Conservation (phyloP, 1,284 basidiomycete genomes). For the Earliella scabrosa region DNA sequence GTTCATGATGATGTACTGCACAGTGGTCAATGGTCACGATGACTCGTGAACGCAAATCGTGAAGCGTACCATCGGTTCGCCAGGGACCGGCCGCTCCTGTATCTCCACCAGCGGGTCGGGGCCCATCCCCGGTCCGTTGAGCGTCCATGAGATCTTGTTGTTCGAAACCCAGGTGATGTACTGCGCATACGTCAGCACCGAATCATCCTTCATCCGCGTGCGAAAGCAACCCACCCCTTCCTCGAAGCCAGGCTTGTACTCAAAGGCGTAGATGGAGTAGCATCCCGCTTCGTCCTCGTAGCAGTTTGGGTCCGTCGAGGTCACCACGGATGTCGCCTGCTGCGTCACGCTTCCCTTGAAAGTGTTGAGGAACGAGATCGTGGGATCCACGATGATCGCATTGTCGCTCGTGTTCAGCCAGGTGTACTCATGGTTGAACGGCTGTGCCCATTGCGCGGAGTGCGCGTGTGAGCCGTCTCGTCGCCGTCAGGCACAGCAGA, state of each 20-base stretch:
- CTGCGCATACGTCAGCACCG: constrained; percentile 25
- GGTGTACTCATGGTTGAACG: constrained; percentile 62
- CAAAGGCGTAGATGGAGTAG: constrained; percentile 52
- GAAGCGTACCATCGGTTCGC: constrained; percentile 59
- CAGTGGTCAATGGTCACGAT: background rate
- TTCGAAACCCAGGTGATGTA: constrained; percentile 68
- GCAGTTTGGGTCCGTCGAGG: constrained; percentile 51
- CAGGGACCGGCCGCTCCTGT: constrained; percentile 59
- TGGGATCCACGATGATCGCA: constrained; percentile 49
- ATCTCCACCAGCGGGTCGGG: constrained; percentile 57
- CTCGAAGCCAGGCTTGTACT: constrained; percentile 44
- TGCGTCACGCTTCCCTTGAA: constrained; percentile 64
- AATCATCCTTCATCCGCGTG: background rate
- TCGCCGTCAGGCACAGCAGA: constrained; percentile 10
- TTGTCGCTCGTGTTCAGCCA: constrained; percentile 55
- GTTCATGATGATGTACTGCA: constrained; percentile 54
- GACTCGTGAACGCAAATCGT: background rate
- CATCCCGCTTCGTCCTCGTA: constrained; percentile 53
- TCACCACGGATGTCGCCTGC: constrained; percentile 62
- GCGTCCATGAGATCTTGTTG: constrained; percentile 57
- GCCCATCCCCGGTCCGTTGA: constrained; percentile 59
- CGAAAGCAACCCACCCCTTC: constrained; percentile 36
- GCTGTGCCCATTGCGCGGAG: constrained; percentile 39
- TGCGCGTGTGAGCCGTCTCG: background rate
- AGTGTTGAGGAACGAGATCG: constrained; percentile 48